A percentile compares a stretch with the other conserved stretches of the same genome.
These are phyloP conservation scores for Hippophae rhamnoides DNA, from an alignment of 306 rosid genomes.

Conservation along the genomic window DNA sequence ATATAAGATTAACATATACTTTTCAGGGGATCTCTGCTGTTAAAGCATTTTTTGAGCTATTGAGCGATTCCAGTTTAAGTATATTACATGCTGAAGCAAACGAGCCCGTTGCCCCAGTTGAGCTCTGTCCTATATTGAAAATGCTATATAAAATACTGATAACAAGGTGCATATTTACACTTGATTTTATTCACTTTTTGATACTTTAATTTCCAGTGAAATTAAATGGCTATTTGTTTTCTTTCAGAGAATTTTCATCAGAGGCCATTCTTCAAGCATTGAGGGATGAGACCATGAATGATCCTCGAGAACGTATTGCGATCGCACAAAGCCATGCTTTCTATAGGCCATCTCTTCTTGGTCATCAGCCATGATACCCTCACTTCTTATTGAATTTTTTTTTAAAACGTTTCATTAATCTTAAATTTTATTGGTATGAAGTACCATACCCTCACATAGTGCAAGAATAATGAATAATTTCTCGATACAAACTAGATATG, in stretches of 20 bases:
- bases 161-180: slow-evolving; percentile 31
- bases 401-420: no score
- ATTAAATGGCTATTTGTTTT: no score
- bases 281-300: slow-evolving; percentile 77
- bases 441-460: no score
- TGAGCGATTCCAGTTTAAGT: slow-evolving; percentile 71
- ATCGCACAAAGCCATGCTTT: slow-evolving; percentile 79
- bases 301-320: slow-evolving; percentile 87
- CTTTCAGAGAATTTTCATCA: slow-evolving; percentile 56
- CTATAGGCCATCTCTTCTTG: slow-evolving; percentile 86
- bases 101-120: slow-evolving; percentile 71
- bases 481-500: no score
- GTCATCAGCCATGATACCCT: slow-evolving; percentile 36
- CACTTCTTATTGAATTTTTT: no score
- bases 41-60: slow-evolving; percentile 81
- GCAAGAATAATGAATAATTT: no score
- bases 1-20: neutral
- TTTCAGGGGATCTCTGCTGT: slow-evolving; percentile 89
- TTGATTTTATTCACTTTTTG: no score
- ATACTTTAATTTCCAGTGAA: no score
- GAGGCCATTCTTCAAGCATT: slow-evolving; percentile 82
- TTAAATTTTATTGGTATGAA: no score
- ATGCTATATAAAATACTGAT: slow-evolving; percentile 65
- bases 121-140: slow-evolving; percentile 87
- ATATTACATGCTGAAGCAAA: slow-evolving; percentile 64